Conservation (phyloP, 2,329 filamentous ascomycete genomes). For the Aspergillus pseudoviridinutans region DNA sequence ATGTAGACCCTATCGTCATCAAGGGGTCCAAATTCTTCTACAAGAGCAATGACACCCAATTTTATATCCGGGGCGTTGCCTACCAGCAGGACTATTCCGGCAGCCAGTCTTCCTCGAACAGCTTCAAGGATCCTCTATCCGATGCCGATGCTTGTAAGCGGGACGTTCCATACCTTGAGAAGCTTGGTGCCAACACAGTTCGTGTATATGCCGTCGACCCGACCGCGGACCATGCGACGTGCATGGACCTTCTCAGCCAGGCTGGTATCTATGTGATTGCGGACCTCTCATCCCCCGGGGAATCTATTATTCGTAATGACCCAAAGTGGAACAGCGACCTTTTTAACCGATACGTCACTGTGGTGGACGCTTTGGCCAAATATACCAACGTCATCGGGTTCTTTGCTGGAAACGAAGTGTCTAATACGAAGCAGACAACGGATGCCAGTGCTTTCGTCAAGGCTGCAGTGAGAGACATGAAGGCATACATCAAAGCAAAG, state of each 20-base stretch:
- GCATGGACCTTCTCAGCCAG: constrained; percentile 75
- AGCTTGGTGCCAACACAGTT: constrained; percentile 82
- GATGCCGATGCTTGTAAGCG: constrained; percentile 68
- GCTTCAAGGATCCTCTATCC: constrained; percentile 77
- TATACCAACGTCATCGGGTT: constrained; percentile 92
- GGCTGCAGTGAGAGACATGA: constrained; percentile 90
- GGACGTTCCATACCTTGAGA: constrained; percentile 73
- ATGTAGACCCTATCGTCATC: constrained; percentile 54
- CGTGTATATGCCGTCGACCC: constrained; percentile 91
- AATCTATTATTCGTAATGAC: constrained; percentile 78
- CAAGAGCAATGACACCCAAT: constrained; percentile 69
- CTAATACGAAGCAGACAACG: constrained; percentile 83
- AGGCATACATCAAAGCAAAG: constrained; percentile 80
- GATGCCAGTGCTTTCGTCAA: constrained; percentile 89
- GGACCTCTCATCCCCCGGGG: constrained; percentile 74
- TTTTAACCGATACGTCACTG: constrained; percentile 72
- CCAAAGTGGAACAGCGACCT: constrained; percentile 75
- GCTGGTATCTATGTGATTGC: constrained; percentile 92
- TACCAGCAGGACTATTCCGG: constrained; percentile 76
- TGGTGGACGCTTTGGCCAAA: constrained; percentile 72
- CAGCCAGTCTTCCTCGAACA: constrained; percentile 47
- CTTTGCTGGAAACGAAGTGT: constrained; percentile 96
- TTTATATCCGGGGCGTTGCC: constrained; percentile 85
- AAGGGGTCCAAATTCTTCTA: constrained; percentile 87
- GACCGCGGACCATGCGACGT: constrained; percentile 67